Percentiles rank a stretch among this genome's conserved stretches.
Conservation (phyloP, 225 moss, liverwort and hornwort genomes). For the Bryoerythrophyllum caledonicum region DNA sequence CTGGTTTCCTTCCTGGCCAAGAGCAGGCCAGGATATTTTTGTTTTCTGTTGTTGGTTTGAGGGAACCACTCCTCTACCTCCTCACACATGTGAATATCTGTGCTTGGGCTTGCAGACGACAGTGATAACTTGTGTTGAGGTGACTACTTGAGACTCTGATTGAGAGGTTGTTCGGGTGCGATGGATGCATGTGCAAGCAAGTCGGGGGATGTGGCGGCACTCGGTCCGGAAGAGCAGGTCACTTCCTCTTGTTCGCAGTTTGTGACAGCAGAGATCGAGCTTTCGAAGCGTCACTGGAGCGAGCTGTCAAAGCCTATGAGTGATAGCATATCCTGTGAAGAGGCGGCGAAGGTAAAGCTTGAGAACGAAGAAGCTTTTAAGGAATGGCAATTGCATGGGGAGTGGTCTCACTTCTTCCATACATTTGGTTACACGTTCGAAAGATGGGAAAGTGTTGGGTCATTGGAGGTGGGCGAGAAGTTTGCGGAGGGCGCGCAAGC, state of each 20-base stretch:
- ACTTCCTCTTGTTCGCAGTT: background rate
- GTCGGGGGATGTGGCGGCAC: background rate
- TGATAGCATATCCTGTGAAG: background rate
- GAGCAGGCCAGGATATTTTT: no score
- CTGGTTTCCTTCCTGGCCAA: no score
- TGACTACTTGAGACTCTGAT: no score
- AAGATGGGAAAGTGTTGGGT: background rate
- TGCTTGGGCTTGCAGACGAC: background rate
- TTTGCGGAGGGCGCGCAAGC: background rate
- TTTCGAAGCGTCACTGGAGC: background rate
- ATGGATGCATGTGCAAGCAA: background rate
- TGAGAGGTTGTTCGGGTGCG: no score
- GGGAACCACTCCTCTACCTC: background rate
- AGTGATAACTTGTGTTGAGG: background rate
- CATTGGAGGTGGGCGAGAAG: background rate
- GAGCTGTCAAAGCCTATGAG: background rate
- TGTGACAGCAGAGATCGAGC: background rate
- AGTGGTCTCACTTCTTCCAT: fast-evolving
- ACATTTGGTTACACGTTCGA: background rate
- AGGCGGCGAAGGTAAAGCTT: background rate
- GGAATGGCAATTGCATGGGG: background rate
- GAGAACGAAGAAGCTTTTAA: background rate
- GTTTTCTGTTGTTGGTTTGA: background rate
- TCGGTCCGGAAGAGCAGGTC: background rate
- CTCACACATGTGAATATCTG: background rate